Evolutionary conservation across 2,329 filamentous ascomycete species (phyloP).

Genomic region (Diaporthe batatas): DNA sequence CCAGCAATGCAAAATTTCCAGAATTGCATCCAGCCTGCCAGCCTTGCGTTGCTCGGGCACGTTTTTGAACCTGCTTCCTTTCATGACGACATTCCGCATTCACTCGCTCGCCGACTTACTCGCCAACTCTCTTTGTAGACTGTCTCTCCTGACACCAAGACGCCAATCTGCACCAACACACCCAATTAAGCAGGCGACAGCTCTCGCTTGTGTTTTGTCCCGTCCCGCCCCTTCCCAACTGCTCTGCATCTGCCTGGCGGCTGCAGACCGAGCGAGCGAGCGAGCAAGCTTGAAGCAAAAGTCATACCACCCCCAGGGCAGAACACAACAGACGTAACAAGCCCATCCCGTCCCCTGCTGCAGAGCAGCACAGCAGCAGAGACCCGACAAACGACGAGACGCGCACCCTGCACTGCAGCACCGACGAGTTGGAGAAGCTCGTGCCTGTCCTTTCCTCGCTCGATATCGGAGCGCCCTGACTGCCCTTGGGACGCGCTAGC

Average conservation of each 20-base stretch:
- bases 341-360: slow-evolving; percentile 16
- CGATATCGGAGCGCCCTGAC: background rate
- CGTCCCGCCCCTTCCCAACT: background rate
- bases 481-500: slow-evolving; percentile 18
- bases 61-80: slow-evolving; percentile 26
- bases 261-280: background rate
- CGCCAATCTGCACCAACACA: slow-evolving; percentile 1
- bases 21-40: slow-evolving; percentile 31
- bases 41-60: slow-evolving; percentile 28
- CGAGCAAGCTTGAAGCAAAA: slow-evolving; percentile 3
- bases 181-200: slow-evolving; percentile 9
- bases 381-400: background rate
- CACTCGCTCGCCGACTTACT: slow-evolving; percentile 19
- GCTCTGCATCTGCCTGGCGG: slow-evolving; percentile 19
- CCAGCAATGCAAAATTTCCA: slow-evolving; percentile 10
- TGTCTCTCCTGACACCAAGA: slow-evolving; percentile 20
- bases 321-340: background rate
- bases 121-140: slow-evolving; percentile 17
- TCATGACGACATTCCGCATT: slow-evolving; percentile 38
- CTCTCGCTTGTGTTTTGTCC: background rate
- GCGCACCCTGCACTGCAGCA: background rate
- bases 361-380: slow-evolving; percentile 1
- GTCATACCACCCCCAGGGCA: background rate
- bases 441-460: background rate
- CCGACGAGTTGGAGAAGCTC: slow-evolving; percentile 17